These are phyloP conservation scores for Termitomyces titanicus DNA, from an alignment of 768 basidiomycete genomes.

Conservation along the genomic window DNA sequence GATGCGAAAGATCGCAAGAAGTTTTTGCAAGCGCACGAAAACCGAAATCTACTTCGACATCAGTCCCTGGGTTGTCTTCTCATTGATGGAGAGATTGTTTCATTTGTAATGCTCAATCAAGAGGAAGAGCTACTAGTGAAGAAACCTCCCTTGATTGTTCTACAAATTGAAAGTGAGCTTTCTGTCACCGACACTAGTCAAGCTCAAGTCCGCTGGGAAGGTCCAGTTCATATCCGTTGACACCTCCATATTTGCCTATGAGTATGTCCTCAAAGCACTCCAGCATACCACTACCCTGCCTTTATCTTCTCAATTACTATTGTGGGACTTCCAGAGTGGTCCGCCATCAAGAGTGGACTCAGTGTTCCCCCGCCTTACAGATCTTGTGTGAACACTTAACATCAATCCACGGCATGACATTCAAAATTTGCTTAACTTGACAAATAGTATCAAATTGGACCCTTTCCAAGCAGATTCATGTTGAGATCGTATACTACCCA, in stretches of 20 bases:
- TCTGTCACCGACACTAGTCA: slow-evolving; percentile 34
- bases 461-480: slow-evolving; percentile 41
- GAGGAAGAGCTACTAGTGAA: slow-evolving; percentile 49
- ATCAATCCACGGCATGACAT: slow-evolving; percentile 37
- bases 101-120: slow-evolving; percentile 50
- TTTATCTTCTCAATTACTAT: slow-evolving; percentile 46
- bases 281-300: slow-evolving; percentile 44
- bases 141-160: slow-evolving; percentile 45
- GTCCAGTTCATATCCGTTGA: slow-evolving; percentile 49
- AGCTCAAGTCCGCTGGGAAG: slow-evolving; percentile 27
- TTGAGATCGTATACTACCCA: too few relatives aligned
- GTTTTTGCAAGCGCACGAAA: slow-evolving; percentile 25
- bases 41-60: slow-evolving; percentile 45
- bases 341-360: neutral
- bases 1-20: slow-evolving; percentile 31
- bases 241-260: slow-evolving; percentile 58
- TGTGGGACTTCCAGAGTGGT: slow-evolving; percentile 39
- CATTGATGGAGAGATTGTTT: slow-evolving; percentile 42
- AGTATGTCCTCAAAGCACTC: slow-evolving; percentile 57
- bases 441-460: slow-evolving; percentile 46
- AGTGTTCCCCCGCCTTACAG: slow-evolving; percentile 7
- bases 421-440: slow-evolving; percentile 29
- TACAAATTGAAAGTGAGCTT: slow-evolving; percentile 47
- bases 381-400: slow-evolving; percentile 23
- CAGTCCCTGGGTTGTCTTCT: slow-evolving; percentile 53